Base-by-base conservation (phyloP, 2,329 filamentous ascomycete species). In the Calonectria pauciramosa region DNA sequence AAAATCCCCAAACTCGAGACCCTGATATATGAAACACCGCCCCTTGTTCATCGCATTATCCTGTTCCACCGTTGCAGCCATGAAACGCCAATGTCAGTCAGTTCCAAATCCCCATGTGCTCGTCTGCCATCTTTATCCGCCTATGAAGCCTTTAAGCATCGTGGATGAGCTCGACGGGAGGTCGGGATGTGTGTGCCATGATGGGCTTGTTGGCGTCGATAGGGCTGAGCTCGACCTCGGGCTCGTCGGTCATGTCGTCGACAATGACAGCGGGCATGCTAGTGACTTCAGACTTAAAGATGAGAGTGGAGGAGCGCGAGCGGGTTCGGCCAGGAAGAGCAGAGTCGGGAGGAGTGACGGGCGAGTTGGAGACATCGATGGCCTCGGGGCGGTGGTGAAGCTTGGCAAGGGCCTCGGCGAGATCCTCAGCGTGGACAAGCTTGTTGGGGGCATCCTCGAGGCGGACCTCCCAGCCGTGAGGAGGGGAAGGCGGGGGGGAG, bases 401-500 rank as follows among this genome's bases (percentile, higher is more conserved):
- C 84, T 90, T 91, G 16, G 92, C 90, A 54, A 94, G 86, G 1
- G 93, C 93, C 68, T 92, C 90, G 23, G 92, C 92, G 32, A 94
- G 87, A 82, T 94, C 93, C 73, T 94, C 92, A 52, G 93, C 92
- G 81, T 94, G 91, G 32, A 94, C 91, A 81, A 90, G 88, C 85
- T 93, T 93, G 84, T 94, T 94, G 72, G 93, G 93, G 6, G 92
- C 92, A 77, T 92, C 92, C 84, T 94, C 93, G 60, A 93, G 86
- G 77, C 89, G 89, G 85, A 92, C 89, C 86, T 93, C 90, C 93
- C 93, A 94, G 79, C 91, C 92, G 80, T 93, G 91, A 3, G 93
- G 93, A 52, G 93, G 92, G 72, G 89, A 91, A 7, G 93, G 92
- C 11, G 93, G 93, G 34, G 93, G 93, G 66, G 91, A 93, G 84